phyloP scores from a whole-genome alignment of 1,284 basidiomycete species.

The Cutaneotrichosporon cavernicola region DNA sequence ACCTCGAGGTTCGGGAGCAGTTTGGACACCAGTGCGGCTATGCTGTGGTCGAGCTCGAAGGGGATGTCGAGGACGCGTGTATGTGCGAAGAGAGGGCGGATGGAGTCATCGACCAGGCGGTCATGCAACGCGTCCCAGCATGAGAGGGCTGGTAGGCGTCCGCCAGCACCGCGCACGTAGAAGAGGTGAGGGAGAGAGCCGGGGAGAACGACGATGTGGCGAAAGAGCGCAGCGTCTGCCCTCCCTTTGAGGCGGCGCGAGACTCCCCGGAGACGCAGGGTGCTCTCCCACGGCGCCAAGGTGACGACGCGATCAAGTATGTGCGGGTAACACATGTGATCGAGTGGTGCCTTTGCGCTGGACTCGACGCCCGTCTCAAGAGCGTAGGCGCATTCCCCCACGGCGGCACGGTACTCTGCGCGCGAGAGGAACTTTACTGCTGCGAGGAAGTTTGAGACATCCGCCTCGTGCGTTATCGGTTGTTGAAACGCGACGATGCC shows the following conservation, averaged over 20 bases:
- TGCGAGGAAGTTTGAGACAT: neutral
- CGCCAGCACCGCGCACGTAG: neutral
- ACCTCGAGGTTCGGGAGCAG: neutral
- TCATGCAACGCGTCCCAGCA: neutral
- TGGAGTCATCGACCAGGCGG: neutral
- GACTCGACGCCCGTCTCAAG: neutral
- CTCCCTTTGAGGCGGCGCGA: neutral
- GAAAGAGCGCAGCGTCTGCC: constrained; percentile 6
- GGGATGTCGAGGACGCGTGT: neutral
- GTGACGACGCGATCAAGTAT: constrained; percentile 9
- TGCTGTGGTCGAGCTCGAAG: neutral
- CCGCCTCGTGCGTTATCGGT: neutral
- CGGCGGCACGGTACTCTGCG: neutral
- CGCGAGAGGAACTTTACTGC: neutral
- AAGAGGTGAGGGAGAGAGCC: neutral
- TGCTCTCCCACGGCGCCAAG: neutral
- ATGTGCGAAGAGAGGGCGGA: neutral
- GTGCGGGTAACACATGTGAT: constrained; percentile 13
- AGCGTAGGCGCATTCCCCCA: neutral
- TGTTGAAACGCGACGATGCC: neutral
- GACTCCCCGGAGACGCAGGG: neutral
- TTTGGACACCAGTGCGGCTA: neutral
- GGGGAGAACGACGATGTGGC: constrained; percentile 5
- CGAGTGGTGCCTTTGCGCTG: neutral
- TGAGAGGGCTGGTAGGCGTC: neutral